Conservation (phyloP, 139 green algal species). For the Tetratostichococcus sp. region DNA sequence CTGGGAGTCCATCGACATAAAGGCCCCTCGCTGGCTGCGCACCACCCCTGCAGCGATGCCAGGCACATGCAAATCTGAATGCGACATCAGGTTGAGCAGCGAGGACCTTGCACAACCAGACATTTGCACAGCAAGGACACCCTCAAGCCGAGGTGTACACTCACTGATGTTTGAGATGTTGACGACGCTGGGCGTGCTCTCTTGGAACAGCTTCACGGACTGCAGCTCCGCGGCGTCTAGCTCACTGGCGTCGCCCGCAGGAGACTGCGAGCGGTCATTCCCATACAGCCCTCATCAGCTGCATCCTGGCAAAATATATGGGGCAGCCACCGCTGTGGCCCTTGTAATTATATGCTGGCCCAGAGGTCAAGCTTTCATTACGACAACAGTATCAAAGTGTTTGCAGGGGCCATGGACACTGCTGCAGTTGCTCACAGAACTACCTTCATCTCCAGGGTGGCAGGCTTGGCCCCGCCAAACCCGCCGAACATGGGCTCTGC, state of each 20-base stretch:
- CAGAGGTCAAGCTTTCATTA: background rate
- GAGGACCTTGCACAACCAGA: background rate
- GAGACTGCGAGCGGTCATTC: slow-evolving; percentile 5
- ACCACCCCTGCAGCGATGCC: background rate
- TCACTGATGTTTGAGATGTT: slow-evolving; percentile 57
- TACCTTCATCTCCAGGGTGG: slow-evolving; percentile 30
- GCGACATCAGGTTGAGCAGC: background rate
- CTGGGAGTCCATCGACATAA: slow-evolving; percentile 36
- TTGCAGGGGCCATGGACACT: too few relatives aligned
- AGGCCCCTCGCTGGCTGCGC: background rate
- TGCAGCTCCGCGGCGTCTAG: slow-evolving; percentile 38
- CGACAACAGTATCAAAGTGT: too few relatives aligned
- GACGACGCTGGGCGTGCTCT: slow-evolving; percentile 56
- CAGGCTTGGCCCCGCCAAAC: background rate
- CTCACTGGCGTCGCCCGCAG: slow-evolving; percentile 14
- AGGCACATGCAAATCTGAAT: too few relatives aligned
- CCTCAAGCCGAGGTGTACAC: background rate
- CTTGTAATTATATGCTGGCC: too few relatives aligned
- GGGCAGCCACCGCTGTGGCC: too few relatives aligned
- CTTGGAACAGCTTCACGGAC: slow-evolving; percentile 47
- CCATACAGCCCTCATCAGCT: background rate
- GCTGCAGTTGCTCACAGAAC: too few relatives aligned
- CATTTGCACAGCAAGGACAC: background rate
- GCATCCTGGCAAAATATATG: background rate
- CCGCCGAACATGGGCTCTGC: background rate